Percentiles rank a stretch among this genome's conserved stretches.
Evolutionary conservation across 768 basidiomycete species (phyloP).

Genomic region (Suillus spraguei): DNA sequence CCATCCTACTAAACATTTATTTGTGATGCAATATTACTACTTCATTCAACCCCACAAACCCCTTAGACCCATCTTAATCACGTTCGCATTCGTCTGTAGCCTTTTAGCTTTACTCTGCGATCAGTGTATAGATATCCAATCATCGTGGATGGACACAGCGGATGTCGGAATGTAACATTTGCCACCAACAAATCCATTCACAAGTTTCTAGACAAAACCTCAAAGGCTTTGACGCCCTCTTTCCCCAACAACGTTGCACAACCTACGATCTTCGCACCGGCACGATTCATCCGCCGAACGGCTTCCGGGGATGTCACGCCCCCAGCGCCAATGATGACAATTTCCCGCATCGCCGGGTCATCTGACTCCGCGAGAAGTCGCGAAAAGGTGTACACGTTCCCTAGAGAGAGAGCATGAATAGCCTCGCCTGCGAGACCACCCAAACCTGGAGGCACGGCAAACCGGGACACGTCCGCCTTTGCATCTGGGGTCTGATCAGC

Average conservation of each 20-base stretch:
- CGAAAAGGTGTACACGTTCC: constrained; percentile 71
- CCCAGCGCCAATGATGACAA: constrained; percentile 79
- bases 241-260: constrained; percentile 59
- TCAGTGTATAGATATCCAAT: constrained; percentile 1
- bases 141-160: neutral
- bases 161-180: neutral
- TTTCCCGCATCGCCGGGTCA: constrained; percentile 44
- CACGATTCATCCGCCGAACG: constrained; percentile 67
- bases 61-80: constrained; percentile 17
- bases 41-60: constrained; percentile 25
- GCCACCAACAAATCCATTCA: neutral
- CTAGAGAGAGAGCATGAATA: constrained; percentile 75
- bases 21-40: constrained; percentile 24
- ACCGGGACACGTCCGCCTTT: constrained; percentile 25
- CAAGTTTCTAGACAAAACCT: constrained; percentile 34
- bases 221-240: constrained; percentile 55
- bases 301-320: constrained; percentile 69
- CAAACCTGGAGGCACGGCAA: constrained; percentile 63
- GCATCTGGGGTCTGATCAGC: constrained; percentile 46
- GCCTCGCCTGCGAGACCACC: constrained; percentile 81
- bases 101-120: constrained; percentile 12
- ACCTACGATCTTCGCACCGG: constrained; percentile 75
- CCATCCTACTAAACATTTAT: neutral
- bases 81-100: constrained; percentile 24
- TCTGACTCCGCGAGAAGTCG: constrained; percentile 47